Evolutionary conservation across 352 stramenopile genomes (phyloP).

Genomic region (Pythium oligandrum): DNA sequence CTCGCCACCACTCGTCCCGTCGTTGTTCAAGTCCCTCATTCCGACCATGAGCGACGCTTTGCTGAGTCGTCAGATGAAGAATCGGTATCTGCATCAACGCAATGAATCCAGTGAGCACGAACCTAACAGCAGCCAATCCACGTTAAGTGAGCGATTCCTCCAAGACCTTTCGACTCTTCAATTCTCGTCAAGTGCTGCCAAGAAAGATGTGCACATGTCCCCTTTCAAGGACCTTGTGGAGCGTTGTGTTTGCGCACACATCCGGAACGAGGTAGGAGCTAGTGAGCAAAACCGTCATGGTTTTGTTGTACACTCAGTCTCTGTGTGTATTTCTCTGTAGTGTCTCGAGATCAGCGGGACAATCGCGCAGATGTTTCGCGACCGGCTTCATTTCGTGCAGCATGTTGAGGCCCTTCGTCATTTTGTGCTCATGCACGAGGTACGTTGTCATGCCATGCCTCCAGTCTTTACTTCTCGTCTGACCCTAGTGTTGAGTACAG

Average conservation of each 20-base stretch:
- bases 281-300: neutral
- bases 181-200: too few species aligned
- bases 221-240: neutral
- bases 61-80: slow-evolving; percentile 62
- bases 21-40: slow-evolving; percentile 33
- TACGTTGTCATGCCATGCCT: slow-evolving; percentile 14
- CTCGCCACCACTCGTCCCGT: slow-evolving; percentile 26
- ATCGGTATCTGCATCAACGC: slow-evolving; percentile 41
- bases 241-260: neutral
- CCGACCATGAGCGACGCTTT: slow-evolving; percentile 39
- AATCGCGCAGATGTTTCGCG: slow-evolving; percentile 49
- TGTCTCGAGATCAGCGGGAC: slow-evolving; percentile 39
- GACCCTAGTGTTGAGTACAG: slow-evolving; percentile 14
- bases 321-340: slow-evolving; percentile 19
- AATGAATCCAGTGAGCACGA: slow-evolving; percentile 10
- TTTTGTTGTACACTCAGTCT: slow-evolving; percentile 1
- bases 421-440: slow-evolving; percentile 76
- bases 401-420: slow-evolving; percentile 46
- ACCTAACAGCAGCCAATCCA: neutral
- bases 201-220: neutral
- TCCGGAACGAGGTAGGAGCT: neutral
- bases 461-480: slow-evolving; percentile 2
- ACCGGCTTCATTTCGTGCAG: slow-evolving; percentile 42
- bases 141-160: slow-evolving; percentile 3
- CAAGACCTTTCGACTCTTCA: neutral